phyloP scores from a whole-genome alignment of 1,284 basidiomycete genomes.

The Ganoderma meredithae region DNA sequence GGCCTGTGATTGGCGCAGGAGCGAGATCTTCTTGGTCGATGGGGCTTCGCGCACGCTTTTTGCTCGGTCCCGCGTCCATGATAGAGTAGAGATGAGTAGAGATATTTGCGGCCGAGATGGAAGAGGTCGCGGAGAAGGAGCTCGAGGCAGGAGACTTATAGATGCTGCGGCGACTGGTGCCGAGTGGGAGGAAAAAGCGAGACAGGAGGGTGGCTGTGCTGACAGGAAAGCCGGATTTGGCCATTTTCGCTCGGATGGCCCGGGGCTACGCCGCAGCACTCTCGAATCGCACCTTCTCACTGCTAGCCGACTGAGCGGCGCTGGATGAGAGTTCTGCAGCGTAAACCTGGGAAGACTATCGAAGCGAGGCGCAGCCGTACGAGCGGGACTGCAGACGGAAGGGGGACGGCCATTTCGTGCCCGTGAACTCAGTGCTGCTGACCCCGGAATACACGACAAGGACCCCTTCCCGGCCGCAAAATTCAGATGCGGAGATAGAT shows the following conservation, averaged over 20 bases:
- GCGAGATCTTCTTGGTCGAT: neutral
- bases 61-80: slow-evolving; percentile 12
- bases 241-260: too few relatives aligned
- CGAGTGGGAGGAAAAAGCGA: neutral
- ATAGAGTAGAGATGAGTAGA: neutral
- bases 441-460: neutral
- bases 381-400: neutral
- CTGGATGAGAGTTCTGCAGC: neutral
- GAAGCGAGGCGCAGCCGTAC: neutral
- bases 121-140: neutral
- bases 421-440: neutral
- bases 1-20: neutral
- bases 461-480: neutral
- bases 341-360: neutral
- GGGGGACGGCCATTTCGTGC: neutral
- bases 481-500: neutral
- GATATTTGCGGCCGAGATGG: neutral
- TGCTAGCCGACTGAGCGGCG: neutral
- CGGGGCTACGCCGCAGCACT: neutral
- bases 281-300: neutral
- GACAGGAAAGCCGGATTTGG: neutral
- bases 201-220: neutral
- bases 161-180: neutral
- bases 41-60: slow-evolving; percentile 4
- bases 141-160: neutral